Conservation (phyloP, 78 protist genomes). For the Pelomyxa schiedti region DNA sequence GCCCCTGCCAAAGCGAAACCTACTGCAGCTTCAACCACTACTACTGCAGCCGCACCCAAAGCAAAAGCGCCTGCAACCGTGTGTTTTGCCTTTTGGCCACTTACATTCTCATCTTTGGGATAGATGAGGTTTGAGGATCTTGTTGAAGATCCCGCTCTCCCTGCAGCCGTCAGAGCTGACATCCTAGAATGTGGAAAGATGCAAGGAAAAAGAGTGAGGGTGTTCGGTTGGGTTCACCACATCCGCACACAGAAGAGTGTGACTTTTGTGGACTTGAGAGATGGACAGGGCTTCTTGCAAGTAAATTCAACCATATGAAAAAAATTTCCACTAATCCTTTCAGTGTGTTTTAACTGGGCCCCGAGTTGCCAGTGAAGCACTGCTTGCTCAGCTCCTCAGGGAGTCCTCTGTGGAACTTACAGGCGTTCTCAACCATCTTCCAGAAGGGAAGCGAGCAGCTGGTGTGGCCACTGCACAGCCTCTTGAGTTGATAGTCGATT, state of each 20-base stretch:
- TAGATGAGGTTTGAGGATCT: neutral
- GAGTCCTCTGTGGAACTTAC: conserved; percentile 52
- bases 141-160: conserved; percentile 13
- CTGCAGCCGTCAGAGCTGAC: conserved; percentile 27
- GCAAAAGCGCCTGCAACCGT: neutral
- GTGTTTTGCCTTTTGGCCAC: too few species aligned
- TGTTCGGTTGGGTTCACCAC: conserved; percentile 81
- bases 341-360: conserved; percentile 11
- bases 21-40: neutral
- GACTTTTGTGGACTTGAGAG: conserved; percentile 78
- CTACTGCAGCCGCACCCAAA: neutral
- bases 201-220: conserved; percentile 48
- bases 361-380: conserved; percentile 15
- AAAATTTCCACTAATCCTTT: too few species aligned
- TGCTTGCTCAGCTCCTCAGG: conserved; percentile 11
- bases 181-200: conserved; percentile 32
- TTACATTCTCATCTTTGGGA: too few species aligned
- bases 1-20: neutral
- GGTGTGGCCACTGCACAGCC: conserved; percentile 18
- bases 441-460: conserved; percentile 65
- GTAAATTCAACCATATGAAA: conserved; percentile 44
- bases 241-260: conserved; percentile 56
- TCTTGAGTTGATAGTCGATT: conserved; percentile 64
- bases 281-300: conserved; percentile 88
- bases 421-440: conserved; percentile 47